Evolutionary conservation across 805 yeast species (phyloP).

Genomic region (Monosporozyma yasuniensis): DNA sequence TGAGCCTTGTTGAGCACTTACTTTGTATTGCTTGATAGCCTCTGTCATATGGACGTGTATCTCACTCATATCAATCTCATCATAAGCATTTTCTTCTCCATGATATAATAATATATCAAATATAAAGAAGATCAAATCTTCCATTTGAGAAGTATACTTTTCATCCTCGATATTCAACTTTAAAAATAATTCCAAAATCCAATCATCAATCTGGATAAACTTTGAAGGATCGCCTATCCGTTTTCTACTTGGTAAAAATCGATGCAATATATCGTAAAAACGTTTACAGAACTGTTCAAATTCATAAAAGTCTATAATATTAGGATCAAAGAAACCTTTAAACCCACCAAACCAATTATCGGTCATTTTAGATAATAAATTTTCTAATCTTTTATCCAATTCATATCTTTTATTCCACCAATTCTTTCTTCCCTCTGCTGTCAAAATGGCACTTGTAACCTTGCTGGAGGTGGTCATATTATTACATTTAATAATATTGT

Average conservation of each 20-base stretch:
- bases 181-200: constrained; percentile 43
- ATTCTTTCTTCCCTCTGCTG: constrained; percentile 48
- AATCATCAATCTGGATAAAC: constrained; percentile 35
- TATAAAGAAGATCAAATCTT: constrained; percentile 55
- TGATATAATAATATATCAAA: constrained; percentile 51
- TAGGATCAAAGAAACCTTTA: constrained; percentile 46
- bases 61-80: constrained; percentile 52
- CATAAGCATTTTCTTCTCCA: constrained; percentile 58
- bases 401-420: constrained; percentile 75
- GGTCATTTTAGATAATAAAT: constrained; percentile 51
- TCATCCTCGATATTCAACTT: constrained; percentile 32
- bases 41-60: constrained; percentile 45
- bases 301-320: constrained; percentile 18
- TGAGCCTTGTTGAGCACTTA: not conserved
- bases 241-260: constrained; percentile 41
- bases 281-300: constrained; percentile 30
- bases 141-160: constrained; percentile 34
- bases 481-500: constrained; percentile 49
- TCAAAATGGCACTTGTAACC: constrained; percentile 42
- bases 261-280: constrained; percentile 35
- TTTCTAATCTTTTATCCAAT: constrained; percentile 48
- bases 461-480: constrained; percentile 49
- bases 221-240: constrained; percentile 18
- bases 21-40: constrained; percentile 31
- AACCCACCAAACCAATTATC: constrained; percentile 73